Percentiles rank a stretch among this genome's conserved stretches.
These are phyloP conservation scores for Magnolia kwangsiensis DNA, from an alignment of 164 flowering plant species.

Conservation along the genomic window DNA sequence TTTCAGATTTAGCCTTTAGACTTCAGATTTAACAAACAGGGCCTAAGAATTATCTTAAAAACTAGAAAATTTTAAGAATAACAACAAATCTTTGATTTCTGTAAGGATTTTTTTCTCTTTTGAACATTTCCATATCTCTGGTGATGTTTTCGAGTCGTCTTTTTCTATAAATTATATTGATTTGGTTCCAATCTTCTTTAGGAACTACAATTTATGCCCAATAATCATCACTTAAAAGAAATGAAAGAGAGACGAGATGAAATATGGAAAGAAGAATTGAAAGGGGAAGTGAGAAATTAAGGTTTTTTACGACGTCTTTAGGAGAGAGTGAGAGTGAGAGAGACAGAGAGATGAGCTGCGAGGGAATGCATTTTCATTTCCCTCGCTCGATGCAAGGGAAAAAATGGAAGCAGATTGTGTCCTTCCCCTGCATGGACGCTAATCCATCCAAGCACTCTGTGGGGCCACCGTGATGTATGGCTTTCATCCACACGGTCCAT, in stretches of 20 bases:
- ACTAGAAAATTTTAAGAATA: not conserved
- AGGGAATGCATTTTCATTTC: too few relatives aligned
- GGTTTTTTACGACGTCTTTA: constrained; percentile 5
- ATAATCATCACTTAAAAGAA: constrained; percentile 22
- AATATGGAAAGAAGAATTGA: not conserved
- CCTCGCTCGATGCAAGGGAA: too few relatives aligned
- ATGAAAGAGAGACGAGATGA: not conserved
- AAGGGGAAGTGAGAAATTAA: not conserved
- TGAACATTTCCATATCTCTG: constrained; percentile 12
- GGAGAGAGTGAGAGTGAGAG: constrained; percentile 13
- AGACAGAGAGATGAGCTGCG: not conserved
- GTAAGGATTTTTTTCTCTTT: not conserved
- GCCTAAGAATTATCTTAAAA: not conserved
- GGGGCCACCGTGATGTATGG: too few relatives aligned
- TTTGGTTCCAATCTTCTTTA: constrained; percentile 20
- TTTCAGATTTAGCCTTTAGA: too few relatives aligned
- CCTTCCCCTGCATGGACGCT: too few relatives aligned
- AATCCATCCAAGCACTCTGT: too few relatives aligned
- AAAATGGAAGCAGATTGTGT: too few relatives aligned
- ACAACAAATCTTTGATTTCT: not conserved
- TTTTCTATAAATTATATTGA: constrained; percentile 39
- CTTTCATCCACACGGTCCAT: too few relatives aligned
- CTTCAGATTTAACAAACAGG: too few relatives aligned
- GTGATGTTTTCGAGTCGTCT: constrained; percentile 19
- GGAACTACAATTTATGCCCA: constrained; percentile 51